A percentile compares a stretch with the other conserved stretches of the same genome.
phyloP scores from a whole-genome alignment of 2,329 filamentous ascomycete genomes.

The Alternaria conjuncta region DNA sequence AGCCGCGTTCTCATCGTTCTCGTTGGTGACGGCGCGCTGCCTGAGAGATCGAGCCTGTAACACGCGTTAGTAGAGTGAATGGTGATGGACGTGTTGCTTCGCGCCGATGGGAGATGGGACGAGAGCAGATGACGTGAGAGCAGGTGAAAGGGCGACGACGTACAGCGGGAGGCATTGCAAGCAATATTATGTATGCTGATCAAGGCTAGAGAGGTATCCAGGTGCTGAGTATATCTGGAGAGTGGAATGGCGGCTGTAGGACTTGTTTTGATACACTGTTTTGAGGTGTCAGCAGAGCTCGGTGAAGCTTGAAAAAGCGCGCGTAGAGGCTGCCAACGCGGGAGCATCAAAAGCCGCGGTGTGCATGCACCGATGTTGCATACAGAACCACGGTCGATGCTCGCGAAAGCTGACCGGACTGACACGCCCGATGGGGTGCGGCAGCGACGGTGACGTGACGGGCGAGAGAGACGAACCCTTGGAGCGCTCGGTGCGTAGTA shows the following conservation, averaged over 20 bases:
- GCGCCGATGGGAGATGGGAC: slow-evolving; percentile 15
- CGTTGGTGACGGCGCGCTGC: slow-evolving; percentile 80
- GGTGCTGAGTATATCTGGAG: slow-evolving; percentile 31
- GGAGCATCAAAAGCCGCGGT: slow-evolving; percentile 25
- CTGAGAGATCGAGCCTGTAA: slow-evolving; percentile 71
- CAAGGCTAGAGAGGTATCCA: slow-evolving; percentile 39
- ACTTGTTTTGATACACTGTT: slow-evolving; percentile 49
- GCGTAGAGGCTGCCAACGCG: slow-evolving; percentile 31
- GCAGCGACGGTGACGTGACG: slow-evolving; percentile 45
- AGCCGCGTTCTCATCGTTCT: slow-evolving; percentile 88
- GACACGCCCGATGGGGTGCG: slow-evolving; percentile 40
- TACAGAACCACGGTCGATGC: slow-evolving; percentile 31
- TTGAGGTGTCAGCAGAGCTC: slow-evolving; percentile 34
- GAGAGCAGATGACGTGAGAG: slow-evolving; percentile 8
- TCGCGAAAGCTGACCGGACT: slow-evolving; percentile 36
- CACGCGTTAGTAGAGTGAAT: slow-evolving; percentile 49
- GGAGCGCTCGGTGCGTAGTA: slow-evolving; percentile 31
- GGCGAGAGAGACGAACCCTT: slow-evolving; percentile 38
- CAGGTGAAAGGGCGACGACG: slow-evolving; percentile 41
- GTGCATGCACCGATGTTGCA: slow-evolving; percentile 27
- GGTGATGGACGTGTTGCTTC: slow-evolving; percentile 8
- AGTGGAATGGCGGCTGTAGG: slow-evolving; percentile 34
- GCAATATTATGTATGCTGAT: slow-evolving; percentile 47
- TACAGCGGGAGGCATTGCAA: slow-evolving; percentile 64
- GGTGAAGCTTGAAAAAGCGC: slow-evolving; percentile 17